phyloP scores from a whole-genome alignment of 1,284 basidiomycete genomes.

The Sporisorium iseilematis-ciliati region DNA sequence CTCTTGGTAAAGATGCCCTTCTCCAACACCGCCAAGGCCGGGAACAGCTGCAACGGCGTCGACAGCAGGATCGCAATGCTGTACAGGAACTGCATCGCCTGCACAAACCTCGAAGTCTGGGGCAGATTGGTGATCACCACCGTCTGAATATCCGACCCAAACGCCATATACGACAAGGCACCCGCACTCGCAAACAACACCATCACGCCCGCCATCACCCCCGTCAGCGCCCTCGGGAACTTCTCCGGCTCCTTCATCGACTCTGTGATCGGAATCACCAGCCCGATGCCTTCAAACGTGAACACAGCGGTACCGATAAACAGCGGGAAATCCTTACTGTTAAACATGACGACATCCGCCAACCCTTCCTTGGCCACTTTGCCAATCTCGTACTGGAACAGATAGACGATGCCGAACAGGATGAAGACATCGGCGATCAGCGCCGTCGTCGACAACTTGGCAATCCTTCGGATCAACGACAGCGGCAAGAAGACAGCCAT shows the following conservation, averaged over 20 bases:
- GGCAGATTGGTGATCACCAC: slow-evolving; percentile 96
- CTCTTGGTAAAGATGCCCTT: slow-evolving; percentile 86
- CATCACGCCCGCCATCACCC: slow-evolving; percentile 87
- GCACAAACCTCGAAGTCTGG: slow-evolving; percentile 85
- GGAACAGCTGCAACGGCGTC: slow-evolving; percentile 90
- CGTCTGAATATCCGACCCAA: slow-evolving; percentile 87
- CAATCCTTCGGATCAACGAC: slow-evolving; percentile 64
- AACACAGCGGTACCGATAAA: slow-evolving; percentile 98
- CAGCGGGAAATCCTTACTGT: slow-evolving; percentile 86
- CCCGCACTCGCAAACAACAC: slow-evolving; percentile 89
- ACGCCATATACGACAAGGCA: slow-evolving; percentile 86
- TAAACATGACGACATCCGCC: slow-evolving; percentile 87
- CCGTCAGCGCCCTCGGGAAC: slow-evolving; percentile 88
- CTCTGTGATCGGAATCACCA: slow-evolving; percentile 97
- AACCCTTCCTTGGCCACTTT: slow-evolving; percentile 56
- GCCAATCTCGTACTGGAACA: slow-evolving; percentile 66
- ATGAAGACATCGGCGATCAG: slow-evolving; percentile 96
- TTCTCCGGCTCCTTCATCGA: slow-evolving; percentile 90
- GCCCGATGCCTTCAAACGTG: slow-evolving; percentile 96
- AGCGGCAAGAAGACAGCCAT: slow-evolving; percentile 78
- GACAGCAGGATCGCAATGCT: slow-evolving; percentile 88
- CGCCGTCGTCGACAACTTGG: slow-evolving; percentile 89
- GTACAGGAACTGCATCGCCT: slow-evolving; percentile 77
- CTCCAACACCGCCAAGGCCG: slow-evolving; percentile 95
- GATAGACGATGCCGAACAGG: slow-evolving; percentile 78